Evolutionary conservation across 225 moss, liverwort and hornwort genomes (phyloP), one percentile per base, ranked within the genome.

Genomic region (Pseudisothecium myosuroides): DNA sequence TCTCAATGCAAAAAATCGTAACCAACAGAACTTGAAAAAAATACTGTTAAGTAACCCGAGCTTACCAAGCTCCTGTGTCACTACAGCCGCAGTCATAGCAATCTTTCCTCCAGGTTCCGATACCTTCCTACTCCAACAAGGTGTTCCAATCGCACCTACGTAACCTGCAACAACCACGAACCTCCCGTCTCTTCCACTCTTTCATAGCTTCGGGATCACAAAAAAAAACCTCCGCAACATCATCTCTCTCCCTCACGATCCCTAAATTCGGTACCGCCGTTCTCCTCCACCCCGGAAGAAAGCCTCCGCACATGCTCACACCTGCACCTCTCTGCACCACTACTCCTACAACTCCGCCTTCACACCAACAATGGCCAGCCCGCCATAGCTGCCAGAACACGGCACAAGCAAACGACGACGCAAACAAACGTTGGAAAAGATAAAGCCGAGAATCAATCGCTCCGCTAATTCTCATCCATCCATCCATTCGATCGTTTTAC

Each of bases 1-100:
- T 67, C 58, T 83, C 36, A 28, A 29, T 62, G 50, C 39, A 12
- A 47, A 80, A 62, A 83, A 74, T 54, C 45, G n/a, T 73, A 8
- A 13, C 65, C 39, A 52, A 36, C 58, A 76, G 17, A 32, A 68
- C 60, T 54, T 20, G 20, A 62, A 43, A 62, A 43, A 18, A 10
- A 23, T 10, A 56, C 43, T 87, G 20, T 47, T 34, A n/a, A n/a
- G n/a, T n/a, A 49, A 60, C 68, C 41, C 8, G 66, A 59, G 62
- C 93, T 91, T 80, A 90, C 92, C 88, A 45, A 91, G 88, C 87
- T 93, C 95, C 91, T 92, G 93, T 71, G 94, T 95, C 67, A 96
- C 80, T 20, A 96, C 95, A 64, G 94, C 96, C 23, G 95, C 98
- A 76, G 96, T 99, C 96, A 99, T 96, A 32, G 95, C 98, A 80